These are phyloP conservation scores for Quercus lobata DNA, from an alignment of 331 rosid genomes.

Conservation along the genomic window DNA sequence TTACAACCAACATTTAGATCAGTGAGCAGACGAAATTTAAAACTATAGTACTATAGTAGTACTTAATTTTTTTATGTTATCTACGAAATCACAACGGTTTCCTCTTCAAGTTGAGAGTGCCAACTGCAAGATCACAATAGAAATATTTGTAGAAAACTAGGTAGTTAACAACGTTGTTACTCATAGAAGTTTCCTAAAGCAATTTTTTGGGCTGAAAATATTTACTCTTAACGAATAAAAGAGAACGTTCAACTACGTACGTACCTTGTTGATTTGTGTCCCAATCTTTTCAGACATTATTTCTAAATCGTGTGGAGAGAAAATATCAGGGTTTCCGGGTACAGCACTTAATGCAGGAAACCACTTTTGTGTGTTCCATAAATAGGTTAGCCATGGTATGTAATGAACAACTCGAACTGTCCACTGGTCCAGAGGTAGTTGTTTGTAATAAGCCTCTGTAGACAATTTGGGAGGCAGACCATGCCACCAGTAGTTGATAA, in stretches of 20 bases:
- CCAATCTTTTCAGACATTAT: slow-evolving; percentile 5
- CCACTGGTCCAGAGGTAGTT: slow-evolving; percentile 38
- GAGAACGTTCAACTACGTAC: slow-evolving; percentile 1
- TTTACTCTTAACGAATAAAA: not conserved
- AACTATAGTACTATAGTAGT: too few relatives aligned
- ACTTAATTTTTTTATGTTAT: too few relatives aligned
- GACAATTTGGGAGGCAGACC: slow-evolving; percentile 36
- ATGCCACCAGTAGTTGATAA: slow-evolving; percentile 52
- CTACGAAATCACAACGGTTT: too few relatives aligned
- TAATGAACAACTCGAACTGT: slow-evolving; percentile 36
- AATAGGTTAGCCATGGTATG: slow-evolving; percentile 43
- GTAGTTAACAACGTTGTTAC: too few relatives aligned
- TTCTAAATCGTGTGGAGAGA: slow-evolving; percentile 35
- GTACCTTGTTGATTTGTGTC: slow-evolving; percentile 8
- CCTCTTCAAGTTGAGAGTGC: too few relatives aligned
- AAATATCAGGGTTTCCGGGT: slow-evolving; percentile 15
- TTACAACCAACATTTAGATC: too few relatives aligned
- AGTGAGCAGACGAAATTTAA: too few relatives aligned
- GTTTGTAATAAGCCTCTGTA: slow-evolving; percentile 25
- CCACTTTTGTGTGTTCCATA: slow-evolving; percentile 54
- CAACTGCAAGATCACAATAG: too few relatives aligned
- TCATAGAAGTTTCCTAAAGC: too few relatives aligned
- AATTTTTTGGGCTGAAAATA: too few relatives aligned
- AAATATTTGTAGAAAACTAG: too few relatives aligned
- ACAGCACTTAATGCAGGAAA: slow-evolving; percentile 37